Evolutionary conservation across 2,329 filamentous ascomycete species (phyloP).

Genomic region (Saccharata proteae): DNA sequence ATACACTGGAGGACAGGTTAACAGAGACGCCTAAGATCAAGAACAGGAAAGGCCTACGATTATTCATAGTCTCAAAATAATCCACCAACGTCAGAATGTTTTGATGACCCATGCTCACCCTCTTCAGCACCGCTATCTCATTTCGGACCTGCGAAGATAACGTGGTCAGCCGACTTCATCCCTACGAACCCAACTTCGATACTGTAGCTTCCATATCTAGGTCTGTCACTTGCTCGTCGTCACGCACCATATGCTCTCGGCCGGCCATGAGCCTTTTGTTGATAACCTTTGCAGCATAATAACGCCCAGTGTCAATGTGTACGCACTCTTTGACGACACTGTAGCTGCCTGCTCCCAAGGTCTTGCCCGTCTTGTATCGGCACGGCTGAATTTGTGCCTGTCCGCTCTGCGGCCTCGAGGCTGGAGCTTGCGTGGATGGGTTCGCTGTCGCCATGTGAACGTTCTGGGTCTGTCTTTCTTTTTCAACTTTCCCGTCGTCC

Average conservation of each 20-base stretch:
- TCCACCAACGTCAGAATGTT: slow-evolving; percentile 97
- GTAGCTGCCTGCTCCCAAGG: slow-evolving; percentile 88
- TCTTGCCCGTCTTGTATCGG: slow-evolving; percentile 98
- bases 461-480: too few species aligned
- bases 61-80: slow-evolving; percentile 99
- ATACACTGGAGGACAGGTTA: slow-evolving; percentile 50
- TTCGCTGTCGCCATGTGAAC: slow-evolving; percentile 5
- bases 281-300: slow-evolving; percentile 98
- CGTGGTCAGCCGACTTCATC: background rate
- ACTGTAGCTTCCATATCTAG: background rate
- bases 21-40: too few species aligned
- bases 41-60: slow-evolving; percentile 45
- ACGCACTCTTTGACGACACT: slow-evolving; percentile 98
- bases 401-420: background rate
- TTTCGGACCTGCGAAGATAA: slow-evolving; percentile 61
- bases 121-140: slow-evolving; percentile 93
- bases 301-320: slow-evolving; percentile 92
- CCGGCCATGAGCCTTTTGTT: slow-evolving; percentile 98
- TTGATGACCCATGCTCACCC: slow-evolving; percentile 97
- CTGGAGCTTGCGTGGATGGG: background rate
- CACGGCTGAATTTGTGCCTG: slow-evolving; percentile 71
- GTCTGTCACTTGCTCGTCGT: too few species aligned
- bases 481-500: too few species aligned
- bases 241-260: slow-evolving; percentile 83
- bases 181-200: background rate